Conservation (phyloP, 148 eudicot genomes). For the Limonium bicolor region DNA sequence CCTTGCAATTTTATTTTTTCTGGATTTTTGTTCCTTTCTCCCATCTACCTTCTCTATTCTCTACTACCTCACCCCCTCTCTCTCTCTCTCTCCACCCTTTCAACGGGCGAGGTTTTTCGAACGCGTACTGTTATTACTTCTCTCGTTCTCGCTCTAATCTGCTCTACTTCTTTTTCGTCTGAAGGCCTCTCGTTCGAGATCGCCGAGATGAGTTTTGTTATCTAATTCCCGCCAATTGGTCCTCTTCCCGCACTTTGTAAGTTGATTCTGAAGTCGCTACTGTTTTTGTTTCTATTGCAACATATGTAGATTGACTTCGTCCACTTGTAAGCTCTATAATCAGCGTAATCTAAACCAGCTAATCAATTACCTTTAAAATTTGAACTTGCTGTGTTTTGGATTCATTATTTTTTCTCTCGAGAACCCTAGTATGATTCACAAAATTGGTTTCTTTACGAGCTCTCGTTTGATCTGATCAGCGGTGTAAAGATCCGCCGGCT, state of each 20-base stretch:
- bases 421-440: not conserved
- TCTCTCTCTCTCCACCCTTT: slow-evolving; percentile 14
- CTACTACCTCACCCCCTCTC: too few relatives aligned
- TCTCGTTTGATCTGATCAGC: slow-evolving; percentile 17
- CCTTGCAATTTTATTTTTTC: slow-evolving; percentile 10
- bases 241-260: slow-evolving; percentile 1
- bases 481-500: slow-evolving; percentile 28
- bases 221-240: slow-evolving; percentile 19
- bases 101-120: slow-evolving; percentile 46
- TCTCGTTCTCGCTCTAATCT: slow-evolving; percentile 10
- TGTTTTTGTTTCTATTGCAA: not conserved
- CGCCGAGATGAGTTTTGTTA: slow-evolving; percentile 4
- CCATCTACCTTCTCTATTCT: too few relatives aligned
- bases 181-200: slow-evolving; percentile 3
- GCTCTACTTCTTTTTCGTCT: slow-evolving; percentile 1
- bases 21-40: too few relatives aligned
- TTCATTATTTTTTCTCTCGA: not conserved
- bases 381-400: not conserved
- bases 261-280: too few relatives aligned
- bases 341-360: too few relatives aligned
- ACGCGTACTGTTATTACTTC: slow-evolving; percentile 4
- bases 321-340: too few relatives aligned
- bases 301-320: too few relatives aligned
- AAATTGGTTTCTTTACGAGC: not conserved
- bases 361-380: too few relatives aligned